Evolutionary conservation across 2,329 filamentous ascomycete genomes (phyloP).

Genomic region (Colletotrichum sojae): DNA sequence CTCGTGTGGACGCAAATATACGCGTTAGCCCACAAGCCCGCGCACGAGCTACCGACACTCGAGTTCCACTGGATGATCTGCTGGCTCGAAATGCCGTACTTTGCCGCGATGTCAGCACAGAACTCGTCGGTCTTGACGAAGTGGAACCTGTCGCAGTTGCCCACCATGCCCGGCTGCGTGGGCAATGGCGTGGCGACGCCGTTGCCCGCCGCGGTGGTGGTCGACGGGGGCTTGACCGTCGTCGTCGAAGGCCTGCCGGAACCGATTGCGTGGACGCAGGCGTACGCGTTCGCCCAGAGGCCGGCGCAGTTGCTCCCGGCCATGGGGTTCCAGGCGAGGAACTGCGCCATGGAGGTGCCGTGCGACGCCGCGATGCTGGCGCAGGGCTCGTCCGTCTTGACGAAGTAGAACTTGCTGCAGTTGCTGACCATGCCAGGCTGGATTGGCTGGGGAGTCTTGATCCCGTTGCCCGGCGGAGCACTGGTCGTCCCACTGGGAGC

Average conservation of each 20-base stretch:
- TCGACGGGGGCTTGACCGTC: neutral
- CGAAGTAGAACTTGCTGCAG: conserved; percentile 42
- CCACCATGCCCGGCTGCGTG: neutral
- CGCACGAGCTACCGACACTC: too few species aligned
- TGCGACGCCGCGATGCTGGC: conserved; percentile 6
- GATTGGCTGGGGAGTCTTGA: conserved; percentile 36
- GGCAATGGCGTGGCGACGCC: neutral
- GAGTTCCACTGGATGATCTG: too few species aligned
- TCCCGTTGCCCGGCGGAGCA: conserved; percentile 25
- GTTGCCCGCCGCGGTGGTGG: neutral
- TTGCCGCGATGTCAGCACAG: too few species aligned
- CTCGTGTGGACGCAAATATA: too few species aligned
- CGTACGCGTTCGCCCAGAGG: conserved; percentile 5
- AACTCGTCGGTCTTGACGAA: too few species aligned
- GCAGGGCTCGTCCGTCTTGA: conserved; percentile 31
- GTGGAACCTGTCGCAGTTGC: neutral
- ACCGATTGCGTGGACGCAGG: neutral
- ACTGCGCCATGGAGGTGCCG: conserved; percentile 1
- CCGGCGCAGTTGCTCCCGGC: neutral
- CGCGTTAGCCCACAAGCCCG: too few species aligned
- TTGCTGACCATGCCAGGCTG: conserved; percentile 36
- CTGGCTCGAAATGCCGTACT: too few species aligned
- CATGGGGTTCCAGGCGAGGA: neutral
- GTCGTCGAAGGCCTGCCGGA: neutral
- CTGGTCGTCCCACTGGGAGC: neutral